phyloP scores from a whole-genome alignment of 2,329 filamentous ascomycete species.

The Ophiostoma montium region DNA sequence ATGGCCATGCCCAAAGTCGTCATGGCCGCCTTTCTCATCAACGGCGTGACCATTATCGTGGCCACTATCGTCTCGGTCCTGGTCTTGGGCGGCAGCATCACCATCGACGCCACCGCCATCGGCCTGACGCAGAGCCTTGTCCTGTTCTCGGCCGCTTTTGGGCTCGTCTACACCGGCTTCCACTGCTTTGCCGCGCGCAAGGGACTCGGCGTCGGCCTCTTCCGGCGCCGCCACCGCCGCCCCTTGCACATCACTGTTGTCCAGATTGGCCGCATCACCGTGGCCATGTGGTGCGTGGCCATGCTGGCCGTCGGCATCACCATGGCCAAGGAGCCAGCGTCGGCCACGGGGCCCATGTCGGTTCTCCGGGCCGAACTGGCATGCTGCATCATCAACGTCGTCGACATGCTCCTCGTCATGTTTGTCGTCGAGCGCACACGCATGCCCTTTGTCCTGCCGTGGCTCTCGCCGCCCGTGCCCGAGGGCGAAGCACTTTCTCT shows the following conservation, averaged over 20 bases:
- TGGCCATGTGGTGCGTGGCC: slow-evolving; percentile 18
- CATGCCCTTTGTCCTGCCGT: slow-evolving; percentile 14
- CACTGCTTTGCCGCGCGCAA: slow-evolving; percentile 18
- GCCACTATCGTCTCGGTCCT: slow-evolving; percentile 14
- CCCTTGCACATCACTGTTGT: slow-evolving; percentile 20
- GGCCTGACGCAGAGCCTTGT: slow-evolving; percentile 16
- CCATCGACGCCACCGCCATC: slow-evolving; percentile 10
- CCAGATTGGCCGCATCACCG: slow-evolving; percentile 17
- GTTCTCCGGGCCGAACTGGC: slow-evolving; percentile 9
- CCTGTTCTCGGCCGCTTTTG: slow-evolving; percentile 17
- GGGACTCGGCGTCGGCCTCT: slow-evolving; percentile 14
- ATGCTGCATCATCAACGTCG: slow-evolving; percentile 7
- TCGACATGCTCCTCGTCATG: slow-evolving; percentile 5
- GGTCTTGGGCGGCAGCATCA: slow-evolving; percentile 13
- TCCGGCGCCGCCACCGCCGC: slow-evolving; percentile 15
- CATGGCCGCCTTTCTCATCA: slow-evolving; percentile 7
- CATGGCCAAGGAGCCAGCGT: slow-evolving; percentile 4
- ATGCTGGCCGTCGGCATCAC: slow-evolving; percentile 17
- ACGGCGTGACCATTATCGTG: slow-evolving; percentile 11
- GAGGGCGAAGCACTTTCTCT: slow-evolving; percentile 1
- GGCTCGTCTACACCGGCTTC: slow-evolving; percentile 19
- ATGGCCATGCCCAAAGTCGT: slow-evolving; percentile 11
- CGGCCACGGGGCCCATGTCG: not conserved
- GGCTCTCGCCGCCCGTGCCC: slow-evolving; percentile 12
- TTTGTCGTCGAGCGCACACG: slow-evolving; percentile 10